Conservation (phyloP, 345 rosid species). For the Salix dunnii region DNA sequence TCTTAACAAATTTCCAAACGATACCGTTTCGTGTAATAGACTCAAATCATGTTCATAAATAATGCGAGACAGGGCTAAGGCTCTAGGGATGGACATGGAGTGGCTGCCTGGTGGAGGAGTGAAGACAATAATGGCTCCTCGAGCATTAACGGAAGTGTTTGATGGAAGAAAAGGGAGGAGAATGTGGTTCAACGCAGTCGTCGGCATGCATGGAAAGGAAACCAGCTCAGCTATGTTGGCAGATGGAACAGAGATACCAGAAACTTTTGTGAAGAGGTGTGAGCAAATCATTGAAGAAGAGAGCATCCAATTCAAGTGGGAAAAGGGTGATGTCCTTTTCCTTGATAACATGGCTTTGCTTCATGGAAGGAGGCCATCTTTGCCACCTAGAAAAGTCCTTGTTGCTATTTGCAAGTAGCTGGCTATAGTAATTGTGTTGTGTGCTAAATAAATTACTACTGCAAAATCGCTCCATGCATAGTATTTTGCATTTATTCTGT, state of each 20-base stretch:
- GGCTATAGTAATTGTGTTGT: neutral
- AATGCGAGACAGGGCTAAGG: conserved; percentile 34
- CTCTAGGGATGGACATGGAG: conserved; percentile 54
- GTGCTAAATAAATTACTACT: neutral
- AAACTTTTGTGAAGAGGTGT: conserved; percentile 45
- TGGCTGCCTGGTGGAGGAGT: conserved; percentile 54
- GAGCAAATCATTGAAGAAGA: conserved; percentile 65
- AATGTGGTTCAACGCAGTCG: conserved; percentile 69
- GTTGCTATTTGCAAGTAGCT: conserved; percentile 59
- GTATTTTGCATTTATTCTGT: too few relatives aligned
- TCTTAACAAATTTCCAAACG: neutral
- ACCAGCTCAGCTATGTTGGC: conserved; percentile 54
- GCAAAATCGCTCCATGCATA: too few relatives aligned
- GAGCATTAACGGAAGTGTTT: conserved; percentile 47
- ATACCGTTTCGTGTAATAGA: neutral
- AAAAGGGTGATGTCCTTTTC: conserved; percentile 62
- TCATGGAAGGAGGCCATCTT: conserved; percentile 65
- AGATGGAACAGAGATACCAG: conserved; percentile 54
- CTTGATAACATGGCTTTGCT: conserved; percentile 59
- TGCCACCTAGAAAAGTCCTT: conserved; percentile 53
- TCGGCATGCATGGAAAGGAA: conserved; percentile 63
- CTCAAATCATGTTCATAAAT: neutral
- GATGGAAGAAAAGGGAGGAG: conserved; percentile 63
- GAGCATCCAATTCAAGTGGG: conserved; percentile 71
- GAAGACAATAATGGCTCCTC: conserved; percentile 38